A percentile compares a stretch with the other conserved stretches of the same genome.
Conservation (phyloP, 768 basidiomycete genomes). For the Boletus rex-veris region DNA sequence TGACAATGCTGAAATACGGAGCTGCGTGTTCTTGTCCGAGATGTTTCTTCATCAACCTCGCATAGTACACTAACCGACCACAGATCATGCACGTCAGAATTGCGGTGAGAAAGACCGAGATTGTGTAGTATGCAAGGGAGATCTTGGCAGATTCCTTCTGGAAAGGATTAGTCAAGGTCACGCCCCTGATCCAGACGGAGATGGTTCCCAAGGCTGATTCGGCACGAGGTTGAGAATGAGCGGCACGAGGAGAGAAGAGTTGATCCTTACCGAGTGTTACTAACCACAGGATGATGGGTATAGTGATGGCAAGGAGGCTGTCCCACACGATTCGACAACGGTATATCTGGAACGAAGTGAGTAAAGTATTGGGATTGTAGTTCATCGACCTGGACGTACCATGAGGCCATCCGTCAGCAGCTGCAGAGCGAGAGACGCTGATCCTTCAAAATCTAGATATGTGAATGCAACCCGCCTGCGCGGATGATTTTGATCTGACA, state of each 20-base stretch:
- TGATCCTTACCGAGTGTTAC: conserved; percentile 6
- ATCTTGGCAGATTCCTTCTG: background rate
- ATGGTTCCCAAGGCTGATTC: conserved; percentile 5
- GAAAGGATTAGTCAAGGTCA: no score
- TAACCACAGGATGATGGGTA: conserved; percentile 12
- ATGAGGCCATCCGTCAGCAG: conserved; percentile 29
- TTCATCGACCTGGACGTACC: conserved; percentile 11
- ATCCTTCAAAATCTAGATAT: no score
- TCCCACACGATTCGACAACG: conserved; percentile 33
- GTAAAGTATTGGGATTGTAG: background rate
- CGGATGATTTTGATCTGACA: conserved; percentile 26
- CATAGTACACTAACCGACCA: background rate
- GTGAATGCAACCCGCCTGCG: no score
- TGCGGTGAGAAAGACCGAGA: background rate
- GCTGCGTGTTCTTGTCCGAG: conserved; percentile 3
- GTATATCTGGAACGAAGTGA: conserved; percentile 8
- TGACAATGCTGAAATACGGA: conserved; percentile 1
- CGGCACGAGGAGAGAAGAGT: background rate
- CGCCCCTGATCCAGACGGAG: background rate
- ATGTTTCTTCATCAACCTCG: background rate
- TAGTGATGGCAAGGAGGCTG: conserved; percentile 2
- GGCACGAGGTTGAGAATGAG: background rate
- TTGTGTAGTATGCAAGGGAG: conserved; percentile 1
- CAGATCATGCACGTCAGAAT: conserved; percentile 11
- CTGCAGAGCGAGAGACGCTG: conserved; percentile 17